phyloP scores from a whole-genome alignment of 345 rosid species.

The Brassica napus region DNA sequence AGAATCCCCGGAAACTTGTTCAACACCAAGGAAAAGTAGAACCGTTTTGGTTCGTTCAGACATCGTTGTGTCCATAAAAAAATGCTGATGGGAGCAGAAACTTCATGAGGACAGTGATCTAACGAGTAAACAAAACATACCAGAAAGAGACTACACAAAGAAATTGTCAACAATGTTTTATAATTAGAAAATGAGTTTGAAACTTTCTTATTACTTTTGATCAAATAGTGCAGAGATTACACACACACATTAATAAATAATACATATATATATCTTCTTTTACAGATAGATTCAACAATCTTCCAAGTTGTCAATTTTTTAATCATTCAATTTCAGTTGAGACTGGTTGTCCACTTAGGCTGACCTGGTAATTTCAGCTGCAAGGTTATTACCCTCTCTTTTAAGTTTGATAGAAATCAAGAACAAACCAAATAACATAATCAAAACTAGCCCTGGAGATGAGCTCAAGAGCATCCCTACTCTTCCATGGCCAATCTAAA shows the following conservation, averaged over 20 bases:
- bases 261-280: background rate
- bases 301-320: constrained; percentile 18
- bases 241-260: background rate
- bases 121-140: constrained; percentile 30
- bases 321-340: constrained; percentile 1
- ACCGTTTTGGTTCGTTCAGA: constrained; percentile 8
- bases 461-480: background rate
- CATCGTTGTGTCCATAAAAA: constrained; percentile 14
- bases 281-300: background rate
- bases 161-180: constrained; percentile 13
- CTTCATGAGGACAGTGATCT: constrained; percentile 29
- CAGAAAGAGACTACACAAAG: constrained; percentile 28
- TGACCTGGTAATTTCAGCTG: constrained; percentile 21
- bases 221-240: background rate
- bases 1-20: constrained; percentile 9
- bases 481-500: background rate
- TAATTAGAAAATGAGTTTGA: constrained; percentile 22
- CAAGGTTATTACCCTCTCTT: background rate
- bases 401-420: too few species aligned
- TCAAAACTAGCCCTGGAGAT: background rate
- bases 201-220: constrained; percentile 10
- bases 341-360: constrained; percentile 33
- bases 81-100: background rate
- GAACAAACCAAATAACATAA: background rate
- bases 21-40: constrained; percentile 23